Conservation (phyloP, 2,329 filamentous ascomycete genomes). For the Xylaria multiplex region DNA sequence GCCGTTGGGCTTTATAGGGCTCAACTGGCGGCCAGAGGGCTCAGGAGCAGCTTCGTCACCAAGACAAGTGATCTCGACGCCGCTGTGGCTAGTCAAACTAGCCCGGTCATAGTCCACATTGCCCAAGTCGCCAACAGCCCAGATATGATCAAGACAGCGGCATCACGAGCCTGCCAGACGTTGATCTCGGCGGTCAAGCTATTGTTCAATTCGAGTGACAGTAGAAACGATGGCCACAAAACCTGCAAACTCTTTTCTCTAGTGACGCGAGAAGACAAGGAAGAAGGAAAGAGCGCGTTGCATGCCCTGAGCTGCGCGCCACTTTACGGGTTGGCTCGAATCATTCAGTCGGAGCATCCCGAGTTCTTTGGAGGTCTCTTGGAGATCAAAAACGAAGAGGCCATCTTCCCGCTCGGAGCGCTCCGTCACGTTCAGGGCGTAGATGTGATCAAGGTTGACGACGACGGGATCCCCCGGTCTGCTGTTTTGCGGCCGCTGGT, state of each 20-base stretch:
- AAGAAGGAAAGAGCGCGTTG: slow-evolving; percentile 9
- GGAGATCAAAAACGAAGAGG: neutral
- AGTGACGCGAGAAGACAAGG: slow-evolving; percentile 10
- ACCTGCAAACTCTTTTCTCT: slow-evolving; percentile 10
- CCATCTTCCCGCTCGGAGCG: slow-evolving; percentile 3
- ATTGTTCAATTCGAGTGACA: slow-evolving; percentile 5
- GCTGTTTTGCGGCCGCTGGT: slow-evolving; percentile 1
- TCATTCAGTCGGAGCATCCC: slow-evolving; percentile 7
- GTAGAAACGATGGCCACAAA: neutral
- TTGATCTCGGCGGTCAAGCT: slow-evolving; percentile 10
- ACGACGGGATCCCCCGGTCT: slow-evolving; percentile 3
- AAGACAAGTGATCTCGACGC: slow-evolving; percentile 10
- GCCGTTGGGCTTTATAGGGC: slow-evolving; percentile 4
- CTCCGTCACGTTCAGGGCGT: slow-evolving; percentile 8
- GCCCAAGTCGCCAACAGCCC: slow-evolving; percentile 9
- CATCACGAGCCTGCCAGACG: slow-evolving; percentile 7
- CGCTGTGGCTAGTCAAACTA: slow-evolving; percentile 6
- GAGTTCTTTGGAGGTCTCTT: slow-evolving; percentile 7
- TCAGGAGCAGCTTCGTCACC: slow-evolving; percentile 8
- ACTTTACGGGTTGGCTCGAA: slow-evolving; percentile 9
- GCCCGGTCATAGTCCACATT: slow-evolving; percentile 8
- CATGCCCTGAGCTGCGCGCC: slow-evolving; percentile 3
- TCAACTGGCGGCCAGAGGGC: slow-evolving; percentile 8
- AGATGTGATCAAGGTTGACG: slow-evolving; percentile 3
- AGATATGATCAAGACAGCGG: slow-evolving; percentile 6